A percentile compares a stretch with the other conserved stretches of the same genome.
Evolutionary conservation across 2,329 filamentous ascomycete species (phyloP).

Genomic region (Phialophora expanda): DNA sequence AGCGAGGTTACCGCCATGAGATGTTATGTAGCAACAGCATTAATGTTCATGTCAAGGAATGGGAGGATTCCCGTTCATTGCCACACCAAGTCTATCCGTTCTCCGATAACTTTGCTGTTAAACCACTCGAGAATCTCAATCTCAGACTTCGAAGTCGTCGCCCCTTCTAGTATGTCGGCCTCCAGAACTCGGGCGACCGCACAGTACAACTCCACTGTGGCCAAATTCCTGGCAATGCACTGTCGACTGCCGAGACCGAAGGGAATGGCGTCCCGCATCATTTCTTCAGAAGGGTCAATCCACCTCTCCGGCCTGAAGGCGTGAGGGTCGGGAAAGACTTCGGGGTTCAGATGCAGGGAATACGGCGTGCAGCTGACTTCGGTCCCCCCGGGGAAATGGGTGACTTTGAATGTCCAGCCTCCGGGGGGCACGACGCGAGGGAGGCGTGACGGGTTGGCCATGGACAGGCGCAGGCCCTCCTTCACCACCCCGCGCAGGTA

Average conservation of each 20-base stretch:
- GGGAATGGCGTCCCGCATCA: constrained; percentile 53
- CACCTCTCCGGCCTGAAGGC: constrained; percentile 58
- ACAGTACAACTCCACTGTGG: constrained; percentile 51
- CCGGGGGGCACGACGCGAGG: constrained; percentile 54
- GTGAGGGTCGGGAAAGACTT: constrained; percentile 51
- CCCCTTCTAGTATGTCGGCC: constrained; percentile 53
- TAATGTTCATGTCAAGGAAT: too few relatives aligned
- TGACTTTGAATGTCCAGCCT: constrained; percentile 47
- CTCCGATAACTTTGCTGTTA: constrained; percentile 58
- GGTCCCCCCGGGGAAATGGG: constrained; percentile 51
- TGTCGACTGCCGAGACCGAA: constrained; percentile 57
- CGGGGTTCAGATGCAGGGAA: constrained; percentile 55
- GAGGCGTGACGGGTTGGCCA: constrained; percentile 59
- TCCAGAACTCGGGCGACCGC: constrained; percentile 52
- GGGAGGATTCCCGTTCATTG: constrained; percentile 1
- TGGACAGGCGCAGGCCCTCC: constrained; percentile 57
- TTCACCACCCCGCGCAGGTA: constrained; percentile 58
- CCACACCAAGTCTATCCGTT: constrained; percentile 48
- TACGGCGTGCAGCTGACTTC: constrained; percentile 54
- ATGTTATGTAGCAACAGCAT: too few relatives aligned
- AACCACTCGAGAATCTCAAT: constrained; percentile 64
- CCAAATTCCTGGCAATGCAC: constrained; percentile 59
- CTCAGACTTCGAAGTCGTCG: constrained; percentile 47
- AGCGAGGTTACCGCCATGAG: neutral
- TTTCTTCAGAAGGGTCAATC: constrained; percentile 48